phyloP scores from a whole-genome alignment of 768 basidiomycete species.

The Pilatotrama ljubarskyi region DNA sequence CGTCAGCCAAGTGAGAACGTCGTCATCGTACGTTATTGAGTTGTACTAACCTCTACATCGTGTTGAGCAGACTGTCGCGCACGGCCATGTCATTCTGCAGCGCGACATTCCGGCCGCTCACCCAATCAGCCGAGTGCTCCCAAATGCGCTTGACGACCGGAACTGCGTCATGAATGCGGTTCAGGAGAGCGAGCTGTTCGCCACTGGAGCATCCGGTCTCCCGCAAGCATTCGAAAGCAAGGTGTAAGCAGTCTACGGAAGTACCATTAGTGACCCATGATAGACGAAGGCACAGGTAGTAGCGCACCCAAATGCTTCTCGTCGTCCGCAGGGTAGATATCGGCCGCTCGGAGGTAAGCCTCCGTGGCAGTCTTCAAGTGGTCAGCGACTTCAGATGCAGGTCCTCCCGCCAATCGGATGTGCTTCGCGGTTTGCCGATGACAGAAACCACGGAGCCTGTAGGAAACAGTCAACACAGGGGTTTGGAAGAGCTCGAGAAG shows the following conservation, averaged over 20 bases:
- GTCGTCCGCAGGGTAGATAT: slow-evolving; percentile 16
- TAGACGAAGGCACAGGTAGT: neutral
- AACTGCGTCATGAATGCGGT: slow-evolving; percentile 12
- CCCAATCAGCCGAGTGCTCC: slow-evolving; percentile 16
- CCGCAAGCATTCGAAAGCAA: slow-evolving; percentile 5
- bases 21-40: too few species aligned
- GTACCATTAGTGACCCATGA: neutral
- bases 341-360: slow-evolving; percentile 10
- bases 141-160: slow-evolving; percentile 21
- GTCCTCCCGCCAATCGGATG: neutral
- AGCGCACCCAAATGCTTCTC: slow-evolving; percentile 8
- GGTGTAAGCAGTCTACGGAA: slow-evolving; percentile 14
- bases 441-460: slow-evolving; percentile 19
- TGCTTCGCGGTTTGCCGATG: slow-evolving; percentile 12
- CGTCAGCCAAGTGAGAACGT: too few species aligned
- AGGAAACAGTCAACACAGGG: too few species aligned
- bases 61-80: neutral
- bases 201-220: neutral
- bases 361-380: neutral
- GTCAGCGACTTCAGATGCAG: neutral
- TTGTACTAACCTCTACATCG: neutral
- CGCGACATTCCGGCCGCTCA: neutral
- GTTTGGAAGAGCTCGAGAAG: neutral
- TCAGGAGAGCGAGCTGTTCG: slow-evolving; percentile 7
- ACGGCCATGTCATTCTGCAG: neutral